Evolutionary conservation across 306 rosid genomes (phyloP).

Genomic region (Styphnolobium japonicum): DNA sequence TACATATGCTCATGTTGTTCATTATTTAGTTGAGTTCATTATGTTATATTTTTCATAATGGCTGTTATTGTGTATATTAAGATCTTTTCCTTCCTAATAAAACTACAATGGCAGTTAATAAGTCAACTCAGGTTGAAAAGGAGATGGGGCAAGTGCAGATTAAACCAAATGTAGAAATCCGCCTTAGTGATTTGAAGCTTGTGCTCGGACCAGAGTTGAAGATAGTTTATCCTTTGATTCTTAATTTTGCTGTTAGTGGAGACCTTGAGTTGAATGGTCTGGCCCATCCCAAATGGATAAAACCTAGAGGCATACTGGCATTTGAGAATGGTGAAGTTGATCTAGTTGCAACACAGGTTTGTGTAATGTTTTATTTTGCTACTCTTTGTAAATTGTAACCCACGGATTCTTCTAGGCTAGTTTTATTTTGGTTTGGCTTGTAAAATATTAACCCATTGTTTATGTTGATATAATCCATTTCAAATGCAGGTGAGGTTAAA

Average conservation of each 20-base stretch:
- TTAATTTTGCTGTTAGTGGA: slow-evolving; percentile 86
- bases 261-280: slow-evolving; percentile 87
- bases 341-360: slow-evolving; percentile 94
- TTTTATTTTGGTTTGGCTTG: slow-evolving; percentile 17
- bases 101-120: slow-evolving; percentile 44
- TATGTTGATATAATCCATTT: slow-evolving; percentile 16
- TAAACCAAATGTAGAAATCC: slow-evolving; percentile 67
- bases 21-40: background rate
- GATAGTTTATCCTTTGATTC: slow-evolving; percentile 89
- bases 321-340: slow-evolving; percentile 96
- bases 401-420: background rate
- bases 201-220: slow-evolving; percentile 92
- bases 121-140: slow-evolving; percentile 60
- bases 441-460: background rate
- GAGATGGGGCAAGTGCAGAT: slow-evolving; percentile 62
- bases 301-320: slow-evolving; percentile 81
- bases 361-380: slow-evolving; percentile 13
- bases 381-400: background rate
- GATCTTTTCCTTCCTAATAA: slow-evolving; percentile 5
- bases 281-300: slow-evolving; percentile 82
- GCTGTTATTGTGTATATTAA: background rate
- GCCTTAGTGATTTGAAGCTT: slow-evolving; percentile 84
- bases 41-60: background rate
- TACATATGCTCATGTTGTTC: background rate
- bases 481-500: slow-evolving; percentile 81